Evolutionary conservation across 805 yeast species (phyloP), one percentile per base, ranked within the genome.

Genomic region (Grigorovia transvaalensis): DNA sequence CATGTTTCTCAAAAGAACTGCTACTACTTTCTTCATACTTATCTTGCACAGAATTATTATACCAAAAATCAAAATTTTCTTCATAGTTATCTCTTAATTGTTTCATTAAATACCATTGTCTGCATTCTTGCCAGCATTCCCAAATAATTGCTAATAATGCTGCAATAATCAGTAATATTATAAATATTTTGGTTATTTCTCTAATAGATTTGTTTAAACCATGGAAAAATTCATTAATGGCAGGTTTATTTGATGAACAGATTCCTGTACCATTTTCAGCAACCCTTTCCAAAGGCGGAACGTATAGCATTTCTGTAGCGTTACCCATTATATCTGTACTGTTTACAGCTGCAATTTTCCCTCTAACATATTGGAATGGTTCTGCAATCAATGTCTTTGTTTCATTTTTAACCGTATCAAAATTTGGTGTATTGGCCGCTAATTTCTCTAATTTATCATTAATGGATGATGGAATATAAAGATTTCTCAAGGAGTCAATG

Each of bases 401-500:
- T 19, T 75, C 74, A 53, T 81, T 78, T 60, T 81, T 76, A 2
- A 88, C 82, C 8, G 75, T 74, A 2, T 76, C 78, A 63, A 88
- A 88, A 54, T 79, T 77, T 0, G 95, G 95, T 0, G 85, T 68
- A 2, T 78, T 71, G 0, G 69, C 66, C 19, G 77, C 69, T 44
- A 89, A 65, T 0, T 61, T 56, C 2, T 77, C 76, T 17, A 93
- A 71, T 30, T 81, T 78, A 1, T 65, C 63, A 56, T 86, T 78
- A 44, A 90, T 81, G 0, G 81, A 68, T 0, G 79, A 59, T 1
- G 96, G 88, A 12, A 93, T 85, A 15, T 77, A 62, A 52, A 91
- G 65, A 53, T 82, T 69, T 55, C 76, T 68, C 57, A 91, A 67
- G 0, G 79, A 68, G 9, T 67, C 61, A 4, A 88, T 73, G 0